Evolutionary conservation across 768 basidiomycete genomes (phyloP), one percentile per base, ranked within the genome.

Genomic region (Trametopsis cervina): DNA sequence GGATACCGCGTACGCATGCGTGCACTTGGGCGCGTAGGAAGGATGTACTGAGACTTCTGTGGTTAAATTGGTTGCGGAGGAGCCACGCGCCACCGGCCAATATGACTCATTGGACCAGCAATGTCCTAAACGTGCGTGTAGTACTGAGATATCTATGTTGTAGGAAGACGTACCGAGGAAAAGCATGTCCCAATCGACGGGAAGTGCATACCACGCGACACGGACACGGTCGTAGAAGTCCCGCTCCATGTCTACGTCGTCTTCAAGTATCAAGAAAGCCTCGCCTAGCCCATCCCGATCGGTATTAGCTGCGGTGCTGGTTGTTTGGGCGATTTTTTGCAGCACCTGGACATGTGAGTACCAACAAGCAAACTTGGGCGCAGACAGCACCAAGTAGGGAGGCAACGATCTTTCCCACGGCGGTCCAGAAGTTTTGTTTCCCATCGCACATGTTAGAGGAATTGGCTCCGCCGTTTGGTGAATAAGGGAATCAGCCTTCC

Each of bases 201-300:
- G 86, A 23, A 89, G 60, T 7, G 61, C 59, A 3, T 52, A 44
- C 83, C 81, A 85, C 33, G 83, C 37, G 5, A 26, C 47, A 38
- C 53, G 49, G 38, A 77, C 58, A 22, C 75, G 72, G 13, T 57
- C 46, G 4, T 65, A 54, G 11, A 84, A 73, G 54, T 87, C 77
- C 24, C 62, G 67, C 64, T 89, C 87, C 77, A 88, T 81, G 58
- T 89, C 83, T 9, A 89, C 67, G 53, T 89, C 88, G 58, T 89
- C 88, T 62, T 89, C 87, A 5, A 88, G 66, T n/a, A 89, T 70
- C 7, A 88, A 48, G 0, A 71, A 68, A 2, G 75, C 67, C 9
- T 69, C 69, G 47, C 66, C 55, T 22, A 10, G 3, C 41, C 43
- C 13, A 39, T 59, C 39, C 23, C 50, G 33, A 25, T 7, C 26